These are phyloP conservation scores for Halteria grandinella DNA, from an alignment of 73 alveolate genomes.

Conservation along the genomic window DNA sequence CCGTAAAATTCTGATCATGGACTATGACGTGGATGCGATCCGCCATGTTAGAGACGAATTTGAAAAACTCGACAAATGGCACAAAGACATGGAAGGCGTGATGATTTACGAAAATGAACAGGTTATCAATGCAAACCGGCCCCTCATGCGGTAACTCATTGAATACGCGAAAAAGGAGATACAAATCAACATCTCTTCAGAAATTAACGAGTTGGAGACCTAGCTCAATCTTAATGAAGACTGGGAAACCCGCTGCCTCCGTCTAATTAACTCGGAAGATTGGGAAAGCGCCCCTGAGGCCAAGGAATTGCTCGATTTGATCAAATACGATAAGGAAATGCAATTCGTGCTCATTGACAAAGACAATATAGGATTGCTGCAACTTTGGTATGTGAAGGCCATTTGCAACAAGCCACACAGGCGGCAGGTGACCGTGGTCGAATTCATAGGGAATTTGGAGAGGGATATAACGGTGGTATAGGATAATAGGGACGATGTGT, in stretches of 20 bases:
- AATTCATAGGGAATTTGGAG: background rate
- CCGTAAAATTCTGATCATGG: background rate
- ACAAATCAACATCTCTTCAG: background rate
- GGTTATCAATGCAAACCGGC: background rate
- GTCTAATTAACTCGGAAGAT: background rate
- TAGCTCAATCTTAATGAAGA: background rate
- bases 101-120: background rate
- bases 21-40: slow-evolving; percentile 6
- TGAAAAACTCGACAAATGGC: background rate
- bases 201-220: background rate
- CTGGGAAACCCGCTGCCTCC: background rate
- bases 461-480: background rate
- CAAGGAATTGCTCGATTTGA: background rate
- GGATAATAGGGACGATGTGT: background rate
- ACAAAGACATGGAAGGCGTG: background rate
- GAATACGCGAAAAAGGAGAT: background rate
- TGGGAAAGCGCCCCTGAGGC: background rate
- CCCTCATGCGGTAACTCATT: background rate
- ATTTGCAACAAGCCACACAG: background rate
- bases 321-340: background rate
- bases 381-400: slow-evolving; percentile 17
- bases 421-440: background rate
- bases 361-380: background rate
- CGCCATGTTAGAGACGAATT: background rate
- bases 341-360: background rate